A percentile compares a stretch with the other conserved stretches of the same genome.
phyloP scores from a whole-genome alignment of 2,329 filamentous ascomycete genomes.

The Monilinia laxa region DNA sequence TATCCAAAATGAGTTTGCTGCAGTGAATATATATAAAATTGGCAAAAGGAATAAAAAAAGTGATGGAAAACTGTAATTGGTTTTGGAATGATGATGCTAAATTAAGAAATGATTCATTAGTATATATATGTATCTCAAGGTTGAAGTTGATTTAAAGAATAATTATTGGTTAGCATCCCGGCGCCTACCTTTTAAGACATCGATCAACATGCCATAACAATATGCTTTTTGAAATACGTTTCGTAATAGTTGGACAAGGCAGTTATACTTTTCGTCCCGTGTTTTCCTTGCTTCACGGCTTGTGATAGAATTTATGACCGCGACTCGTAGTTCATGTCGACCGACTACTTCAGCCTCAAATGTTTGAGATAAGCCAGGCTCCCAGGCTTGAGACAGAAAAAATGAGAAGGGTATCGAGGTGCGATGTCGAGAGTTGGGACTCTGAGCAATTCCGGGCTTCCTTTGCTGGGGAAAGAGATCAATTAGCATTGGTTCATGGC shows the following conservation, averaged over 20 bases:
- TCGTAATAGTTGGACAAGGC: slow-evolving; percentile 10
- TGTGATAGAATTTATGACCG: slow-evolving; percentile 16
- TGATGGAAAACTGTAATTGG: not conserved
- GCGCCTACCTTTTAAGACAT: slow-evolving; percentile 24
- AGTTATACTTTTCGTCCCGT: not conserved
- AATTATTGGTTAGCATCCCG: not conserved
- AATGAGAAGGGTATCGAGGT: not conserved
- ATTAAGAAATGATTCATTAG: slow-evolving; percentile 14
- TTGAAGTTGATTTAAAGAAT: not conserved
- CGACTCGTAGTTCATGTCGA: slow-evolving; percentile 23
- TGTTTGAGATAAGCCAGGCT: slow-evolving; percentile 15
- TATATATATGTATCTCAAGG: slow-evolving; percentile 6
- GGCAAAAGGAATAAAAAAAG: slow-evolving; percentile 1
- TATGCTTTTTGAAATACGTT: slow-evolving; percentile 4
- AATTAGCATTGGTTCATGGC: slow-evolving; percentile 20
- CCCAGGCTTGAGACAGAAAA: slow-evolving; percentile 11
- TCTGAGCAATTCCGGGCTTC: not conserved
- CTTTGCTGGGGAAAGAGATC: not conserved
- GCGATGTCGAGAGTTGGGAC: slow-evolving; percentile 6
- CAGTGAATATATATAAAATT: slow-evolving; percentile 16
- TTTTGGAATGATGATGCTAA: slow-evolving; percentile 17
- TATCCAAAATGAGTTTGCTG: not conserved
- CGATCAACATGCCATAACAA: slow-evolving; percentile 14
- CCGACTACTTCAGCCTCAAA: slow-evolving; percentile 22
- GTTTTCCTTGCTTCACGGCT: slow-evolving; percentile 20